A percentile compares a stretch with the other conserved stretches of the same genome.
Evolutionary conservation across 23 red algal genomes (phyloP).

Genomic region (Gracilaria gracilis): DNA sequence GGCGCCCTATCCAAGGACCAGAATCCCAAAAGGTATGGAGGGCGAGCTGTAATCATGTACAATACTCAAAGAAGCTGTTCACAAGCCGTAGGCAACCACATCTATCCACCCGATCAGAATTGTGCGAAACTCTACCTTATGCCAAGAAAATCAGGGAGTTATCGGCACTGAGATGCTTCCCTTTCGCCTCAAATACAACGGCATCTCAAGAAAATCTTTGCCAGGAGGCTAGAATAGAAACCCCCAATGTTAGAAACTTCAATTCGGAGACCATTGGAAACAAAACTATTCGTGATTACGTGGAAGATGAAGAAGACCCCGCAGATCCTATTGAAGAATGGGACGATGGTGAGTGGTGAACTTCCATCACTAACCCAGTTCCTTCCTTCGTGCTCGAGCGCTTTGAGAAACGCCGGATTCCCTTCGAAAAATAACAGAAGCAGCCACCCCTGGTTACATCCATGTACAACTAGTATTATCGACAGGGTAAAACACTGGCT

Average conservation of each 20-base stretch:
- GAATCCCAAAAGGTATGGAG: conserved; percentile 34
- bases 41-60: conserved; percentile 42
- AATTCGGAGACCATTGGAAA: neutral
- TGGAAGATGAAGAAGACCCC: conserved; percentile 18
- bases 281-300: neutral
- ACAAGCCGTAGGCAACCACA: neutral
- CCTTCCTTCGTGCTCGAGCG: neutral
- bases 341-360: conserved; percentile 8
- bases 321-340: conserved; percentile 42
- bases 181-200: neutral
- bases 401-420: neutral
- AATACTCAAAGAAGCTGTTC: conserved; percentile 4
- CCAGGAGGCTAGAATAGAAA: neutral
- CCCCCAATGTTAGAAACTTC: neutral
- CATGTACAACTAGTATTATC: neutral
- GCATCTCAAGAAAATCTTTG: neutral
- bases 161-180: neutral
- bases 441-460: neutral
- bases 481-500: conserved; percentile 7
- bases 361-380: neutral
- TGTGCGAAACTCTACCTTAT: conserved; percentile 51
- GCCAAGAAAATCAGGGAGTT: conserved; percentile 27
- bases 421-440: neutral
- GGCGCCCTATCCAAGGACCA: conserved; percentile 70
- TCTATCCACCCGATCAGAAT: conserved; percentile 24